A percentile compares a stretch with the other conserved stretches of the same genome.
Conservation (phyloP, 2,329 filamentous ascomycete genomes). For the Orbilia oligospora region DNA sequence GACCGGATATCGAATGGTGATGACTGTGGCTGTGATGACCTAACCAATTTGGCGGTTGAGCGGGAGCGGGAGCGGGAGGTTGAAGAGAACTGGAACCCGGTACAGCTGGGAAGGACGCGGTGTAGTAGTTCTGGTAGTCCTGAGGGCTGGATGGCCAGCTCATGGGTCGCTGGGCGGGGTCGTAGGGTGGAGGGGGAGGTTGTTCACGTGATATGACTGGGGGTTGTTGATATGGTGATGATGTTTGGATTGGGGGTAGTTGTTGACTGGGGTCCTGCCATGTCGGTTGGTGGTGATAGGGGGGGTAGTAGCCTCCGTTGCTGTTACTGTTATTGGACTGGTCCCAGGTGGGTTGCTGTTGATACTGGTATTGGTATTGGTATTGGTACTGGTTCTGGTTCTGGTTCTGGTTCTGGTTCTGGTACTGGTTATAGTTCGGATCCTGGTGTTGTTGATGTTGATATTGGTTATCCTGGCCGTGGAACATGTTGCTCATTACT, state of each 20-base stretch:
- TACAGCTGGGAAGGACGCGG: not conserved
- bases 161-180: slow-evolving; percentile 39
- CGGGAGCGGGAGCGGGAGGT: slow-evolving; percentile 16
- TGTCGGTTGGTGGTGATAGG: not conserved
- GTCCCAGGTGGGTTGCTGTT: slow-evolving; percentile 9
- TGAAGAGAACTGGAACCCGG: slow-evolving; percentile 5
- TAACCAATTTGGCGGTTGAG: not conserved
- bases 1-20: slow-evolving; percentile 52
- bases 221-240: no score
- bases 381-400: slow-evolving; percentile 2
- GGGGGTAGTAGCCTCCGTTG: not conserved
- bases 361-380: not conserved
- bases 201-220: not conserved
- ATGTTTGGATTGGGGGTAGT: no score
- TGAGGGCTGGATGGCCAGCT: slow-evolving; percentile 49
- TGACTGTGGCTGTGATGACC: slow-evolving; percentile 33
- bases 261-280: no score
- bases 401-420: slow-evolving; percentile 18
- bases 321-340: not conserved
- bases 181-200: slow-evolving; percentile 30
- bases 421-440: slow-evolving; percentile 20
- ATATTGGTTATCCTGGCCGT: slow-evolving; percentile 2
- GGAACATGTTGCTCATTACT: slow-evolving; percentile 6
- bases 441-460: slow-evolving; percentile 21
- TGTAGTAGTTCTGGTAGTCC: slow-evolving; percentile 29